Conservation (phyloP, 1,284 basidiomycete species). For the Gomphus bonarii region DNA sequence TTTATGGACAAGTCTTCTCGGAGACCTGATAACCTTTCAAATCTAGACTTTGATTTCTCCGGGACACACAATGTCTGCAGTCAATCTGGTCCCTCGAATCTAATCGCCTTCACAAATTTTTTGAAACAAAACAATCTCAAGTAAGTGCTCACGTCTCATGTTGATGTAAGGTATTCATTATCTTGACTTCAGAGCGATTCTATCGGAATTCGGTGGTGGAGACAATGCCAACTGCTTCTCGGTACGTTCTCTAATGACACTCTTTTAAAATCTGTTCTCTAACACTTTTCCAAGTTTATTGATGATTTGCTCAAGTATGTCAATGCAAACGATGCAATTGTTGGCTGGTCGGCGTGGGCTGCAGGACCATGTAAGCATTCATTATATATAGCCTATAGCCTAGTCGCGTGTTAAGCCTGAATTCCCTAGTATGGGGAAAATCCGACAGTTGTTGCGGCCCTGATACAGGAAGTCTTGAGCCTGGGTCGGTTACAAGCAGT, state of each 20-base stretch:
- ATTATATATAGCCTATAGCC: not conserved
- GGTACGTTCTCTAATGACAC: slow-evolving; percentile 13
- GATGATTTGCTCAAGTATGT: slow-evolving; percentile 31
- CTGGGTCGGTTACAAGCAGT: slow-evolving; percentile 23
- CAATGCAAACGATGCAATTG: slow-evolving; percentile 31
- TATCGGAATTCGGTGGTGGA: slow-evolving; percentile 35
- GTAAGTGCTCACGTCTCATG: slow-evolving; percentile 17
- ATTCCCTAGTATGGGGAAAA: slow-evolving; percentile 31
- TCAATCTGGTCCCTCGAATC: slow-evolving; percentile 32
- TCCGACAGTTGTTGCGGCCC: slow-evolving; percentile 33
- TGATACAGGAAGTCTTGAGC: slow-evolving; percentile 34
- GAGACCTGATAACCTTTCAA: slow-evolving; percentile 19
- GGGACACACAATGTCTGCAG: slow-evolving; percentile 31
- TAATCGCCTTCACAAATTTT: slow-evolving; percentile 32
- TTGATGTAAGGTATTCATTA: not conserved
- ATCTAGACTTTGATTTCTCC: slow-evolving; percentile 31
- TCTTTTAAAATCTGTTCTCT: not conserved
- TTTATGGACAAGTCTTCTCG: not conserved
- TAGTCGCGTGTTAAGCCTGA: not conserved
- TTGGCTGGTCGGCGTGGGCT: slow-evolving; percentile 38
- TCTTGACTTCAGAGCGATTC: slow-evolving; percentile 24
- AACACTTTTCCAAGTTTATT: slow-evolving; percentile 15
- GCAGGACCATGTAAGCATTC: slow-evolving; percentile 31
- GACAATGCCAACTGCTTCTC: slow-evolving; percentile 31
- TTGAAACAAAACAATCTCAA: slow-evolving; percentile 32